Percentiles rank a stretch among this genome's conserved stretches.
phyloP scores from a whole-genome alignment of 176 grass and related monocot species.

The Chloris gayana region DNA sequence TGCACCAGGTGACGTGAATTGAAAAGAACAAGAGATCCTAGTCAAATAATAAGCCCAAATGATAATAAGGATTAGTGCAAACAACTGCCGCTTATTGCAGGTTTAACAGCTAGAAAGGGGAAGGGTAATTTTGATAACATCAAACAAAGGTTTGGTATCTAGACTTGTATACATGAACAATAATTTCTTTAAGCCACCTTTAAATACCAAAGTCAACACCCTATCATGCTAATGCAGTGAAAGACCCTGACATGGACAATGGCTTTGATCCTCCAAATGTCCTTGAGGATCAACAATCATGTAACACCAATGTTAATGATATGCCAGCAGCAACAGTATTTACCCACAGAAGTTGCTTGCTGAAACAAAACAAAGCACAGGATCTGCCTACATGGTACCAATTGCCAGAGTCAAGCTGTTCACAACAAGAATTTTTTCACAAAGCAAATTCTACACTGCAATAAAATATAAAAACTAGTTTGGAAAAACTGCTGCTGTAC shows the following conservation, averaged over 20 bases:
- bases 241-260: neutral
- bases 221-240: neutral
- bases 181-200: neutral
- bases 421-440: neutral
- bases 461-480: neutral
- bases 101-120: neutral
- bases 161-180: neutral
- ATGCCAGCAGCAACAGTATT: neutral
- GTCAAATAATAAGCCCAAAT: neutral
- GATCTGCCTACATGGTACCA: neutral
- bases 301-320: neutral
- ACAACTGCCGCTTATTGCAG: neutral
- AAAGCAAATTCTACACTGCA: neutral
- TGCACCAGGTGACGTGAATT: neutral
- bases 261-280: neutral
- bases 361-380: neutral
- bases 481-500: neutral
- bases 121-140: neutral
- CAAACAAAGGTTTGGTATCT: neutral
- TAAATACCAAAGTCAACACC: neutral
- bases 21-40: neutral
- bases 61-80: neutral
- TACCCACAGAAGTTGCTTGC: neutral
- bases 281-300: neutral
- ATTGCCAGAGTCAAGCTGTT: neutral